Percentiles rank a stretch among this genome's conserved stretches.
Evolutionary conservation across 2,329 filamentous ascomycete species (phyloP).

Genomic region (Cercospora zeina): DNA sequence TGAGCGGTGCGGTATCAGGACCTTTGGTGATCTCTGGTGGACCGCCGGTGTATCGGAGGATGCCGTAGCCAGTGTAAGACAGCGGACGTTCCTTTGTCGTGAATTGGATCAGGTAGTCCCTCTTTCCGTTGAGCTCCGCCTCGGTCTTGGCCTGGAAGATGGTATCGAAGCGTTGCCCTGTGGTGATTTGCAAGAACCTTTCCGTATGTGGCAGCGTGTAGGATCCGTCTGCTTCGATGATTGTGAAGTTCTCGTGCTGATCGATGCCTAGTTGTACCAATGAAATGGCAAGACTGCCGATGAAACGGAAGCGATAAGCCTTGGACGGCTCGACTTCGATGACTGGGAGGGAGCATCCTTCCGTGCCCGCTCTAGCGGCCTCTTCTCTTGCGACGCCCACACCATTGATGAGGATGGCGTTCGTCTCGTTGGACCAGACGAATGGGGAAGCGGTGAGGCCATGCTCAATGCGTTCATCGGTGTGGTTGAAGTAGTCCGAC

Average conservation of each 20-base stretch:
- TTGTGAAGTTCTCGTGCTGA: conserved; percentile 55
- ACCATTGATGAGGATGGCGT: conserved; percentile 60
- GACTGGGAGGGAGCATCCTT: conserved; percentile 40
- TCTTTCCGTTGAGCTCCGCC: conserved; percentile 47
- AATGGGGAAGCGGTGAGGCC: conserved; percentile 55
- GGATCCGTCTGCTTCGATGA: conserved; percentile 60
- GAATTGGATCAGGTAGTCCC: conserved; percentile 50
- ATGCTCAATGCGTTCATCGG: conserved; percentile 53
- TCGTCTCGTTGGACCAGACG: conserved; percentile 60
- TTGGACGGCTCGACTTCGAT: conserved; percentile 61
- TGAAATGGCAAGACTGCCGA: conserved; percentile 59
- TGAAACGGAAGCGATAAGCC: conserved; percentile 63
- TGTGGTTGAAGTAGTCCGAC: conserved; percentile 59
- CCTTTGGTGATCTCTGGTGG: conserved; percentile 24
- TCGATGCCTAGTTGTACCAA: conserved; percentile 58
- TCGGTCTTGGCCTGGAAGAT: conserved; percentile 56
- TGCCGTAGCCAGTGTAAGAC: conserved; percentile 51
- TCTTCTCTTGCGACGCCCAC: conserved; percentile 35
- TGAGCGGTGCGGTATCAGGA: conserved; percentile 34
- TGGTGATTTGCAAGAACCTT: conserved; percentile 56
- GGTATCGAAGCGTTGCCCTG: conserved; percentile 62
- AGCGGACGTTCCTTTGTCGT: conserved; percentile 55
- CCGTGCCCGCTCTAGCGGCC: conserved; percentile 27
- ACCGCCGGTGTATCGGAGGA: conserved; percentile 49
- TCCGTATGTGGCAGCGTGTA: conserved; percentile 54